These are phyloP conservation scores for Kalmanozyma brasiliensis DNA, from an alignment of 1,284 basidiomycete species.

Conservation along the genomic window DNA sequence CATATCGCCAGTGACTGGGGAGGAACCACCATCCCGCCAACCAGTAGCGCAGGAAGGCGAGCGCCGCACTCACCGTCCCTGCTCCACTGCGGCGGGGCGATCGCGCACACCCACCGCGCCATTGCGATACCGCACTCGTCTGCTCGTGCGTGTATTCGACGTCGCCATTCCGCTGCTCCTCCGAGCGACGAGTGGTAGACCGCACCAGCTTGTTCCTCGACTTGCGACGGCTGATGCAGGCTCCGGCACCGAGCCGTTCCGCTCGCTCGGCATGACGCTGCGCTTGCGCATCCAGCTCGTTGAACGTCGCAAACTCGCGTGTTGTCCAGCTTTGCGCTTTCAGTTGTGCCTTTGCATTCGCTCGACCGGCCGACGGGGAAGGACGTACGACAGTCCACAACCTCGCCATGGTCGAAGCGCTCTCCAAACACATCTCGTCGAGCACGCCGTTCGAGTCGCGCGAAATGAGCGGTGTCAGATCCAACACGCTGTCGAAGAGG, in stretches of 20 bases:
- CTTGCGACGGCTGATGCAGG: conserved; percentile 28
- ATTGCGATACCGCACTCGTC: conserved; percentile 28
- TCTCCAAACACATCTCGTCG: conserved; percentile 24
- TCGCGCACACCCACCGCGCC: conserved; percentile 35
- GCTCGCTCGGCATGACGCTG: conserved; percentile 37
- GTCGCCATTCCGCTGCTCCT: conserved; percentile 13
- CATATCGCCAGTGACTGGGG: conserved; percentile 48
- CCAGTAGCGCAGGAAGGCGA: conserved; percentile 51
- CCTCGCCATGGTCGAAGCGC: conserved; percentile 17
- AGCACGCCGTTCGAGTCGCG: conserved; percentile 25
- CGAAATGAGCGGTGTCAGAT: conserved; percentile 45
- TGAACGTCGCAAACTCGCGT: conserved; percentile 54
- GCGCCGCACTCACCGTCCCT: conserved; percentile 32
- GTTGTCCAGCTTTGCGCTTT: conserved; percentile 53
- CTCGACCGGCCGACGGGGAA: neutral
- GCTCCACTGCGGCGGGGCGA: conserved; percentile 23
- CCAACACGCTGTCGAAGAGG: conserved; percentile 56
- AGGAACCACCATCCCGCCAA: conserved; percentile 53
- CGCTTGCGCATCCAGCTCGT: conserved; percentile 53
- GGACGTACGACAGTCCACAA: conserved; percentile 14
- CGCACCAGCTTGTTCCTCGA: conserved; percentile 17
- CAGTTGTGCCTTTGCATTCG: conserved; percentile 14
- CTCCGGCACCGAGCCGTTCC: conserved; percentile 15
- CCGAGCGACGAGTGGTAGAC: conserved; percentile 9
- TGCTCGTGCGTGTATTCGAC: conserved; percentile 13